Evolutionary conservation across 305 asterid genomes (phyloP).

Genomic region (Withania somnifera): DNA sequence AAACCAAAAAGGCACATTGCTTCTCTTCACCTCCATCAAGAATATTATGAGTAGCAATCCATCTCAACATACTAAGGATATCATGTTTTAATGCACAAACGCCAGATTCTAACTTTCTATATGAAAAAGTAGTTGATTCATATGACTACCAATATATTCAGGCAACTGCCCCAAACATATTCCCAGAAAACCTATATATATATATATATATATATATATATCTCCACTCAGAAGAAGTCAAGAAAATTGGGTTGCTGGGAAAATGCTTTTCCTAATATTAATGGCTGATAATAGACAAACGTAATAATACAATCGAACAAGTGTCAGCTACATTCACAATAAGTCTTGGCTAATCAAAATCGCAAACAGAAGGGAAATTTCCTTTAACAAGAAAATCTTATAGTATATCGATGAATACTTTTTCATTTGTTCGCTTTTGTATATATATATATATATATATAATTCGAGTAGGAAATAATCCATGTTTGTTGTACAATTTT

Average conservation of each 20-base stretch:
- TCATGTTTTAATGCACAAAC: background rate
- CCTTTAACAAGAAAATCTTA: no score
- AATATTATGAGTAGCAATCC: no score
- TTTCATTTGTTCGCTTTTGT: no score
- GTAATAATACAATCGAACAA: background rate
- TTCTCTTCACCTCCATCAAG: background rate
- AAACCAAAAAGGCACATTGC: background rate
- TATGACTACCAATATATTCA: background rate
- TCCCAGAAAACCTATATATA: no score
- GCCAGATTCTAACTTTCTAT: background rate
- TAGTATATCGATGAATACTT: no score
- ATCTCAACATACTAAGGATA: no score
- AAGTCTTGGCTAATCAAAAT: no score
- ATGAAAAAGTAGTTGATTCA: background rate
- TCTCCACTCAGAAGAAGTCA: background rate
- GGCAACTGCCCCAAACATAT: no score
- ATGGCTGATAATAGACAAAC: background rate
- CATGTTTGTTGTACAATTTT: no score
- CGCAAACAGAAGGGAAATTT: no score
- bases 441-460: no score
- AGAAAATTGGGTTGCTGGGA: background rate
- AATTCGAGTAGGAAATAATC: background rate
- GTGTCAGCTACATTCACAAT: background rate
- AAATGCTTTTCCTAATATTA: background rate
- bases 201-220: no score